Base-by-base conservation (phyloP, 495 filamentous ascomycete species). In the Penicillium paxilli region DNA sequence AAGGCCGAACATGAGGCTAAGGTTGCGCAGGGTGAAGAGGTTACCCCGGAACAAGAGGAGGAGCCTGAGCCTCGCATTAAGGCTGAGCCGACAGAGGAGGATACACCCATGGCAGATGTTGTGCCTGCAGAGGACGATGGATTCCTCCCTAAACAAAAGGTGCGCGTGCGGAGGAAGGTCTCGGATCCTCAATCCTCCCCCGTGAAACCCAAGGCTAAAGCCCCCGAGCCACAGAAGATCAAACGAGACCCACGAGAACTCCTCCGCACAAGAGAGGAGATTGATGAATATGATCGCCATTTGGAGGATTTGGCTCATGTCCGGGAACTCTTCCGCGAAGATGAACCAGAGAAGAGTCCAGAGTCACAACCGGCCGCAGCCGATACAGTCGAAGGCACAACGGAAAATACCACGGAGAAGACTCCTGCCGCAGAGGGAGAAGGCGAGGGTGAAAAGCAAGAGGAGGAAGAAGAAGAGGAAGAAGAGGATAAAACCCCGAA, bases 241-340 rank as follows among this genome's bases (percentile, higher is more conserved):
- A 45, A 46, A 22, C 54, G 64, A 61, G 69, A 75, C 63, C 60
- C 71, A 42, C 51, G 71, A 53, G 64, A 67, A 57, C 62, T 65
- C 5, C 60, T 78, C 44, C 69, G 72, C 44, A 78, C 75, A 0
- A 74, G 65, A 49, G 75, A 78, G 42, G 75, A 78, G 38, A 73
- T 75, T 32, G 75, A 78, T 19, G 75, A 78, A 52, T 76, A 69
- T 45, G 74, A 77, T 40, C 64, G 75, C 41, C 75, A 78, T 42
- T 52, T 58, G 46, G 64, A 74, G 25, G 75, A 78, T 35, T 58
- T 77, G 32, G 60, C 70, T 44, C 51, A 67, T 17, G 55, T 77
- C 28, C 73, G 67, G 54, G 63, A 73, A 30, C 68, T 77, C 14
- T 51, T 67, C 10, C 58, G 68, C 25, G 53, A 60, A 14, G 63